Evolutionary conservation across 1,139 yeast genomes (phyloP), one percentile per base, ranked within the genome.

Genomic region (Suhomyces guaymorum): DNA sequence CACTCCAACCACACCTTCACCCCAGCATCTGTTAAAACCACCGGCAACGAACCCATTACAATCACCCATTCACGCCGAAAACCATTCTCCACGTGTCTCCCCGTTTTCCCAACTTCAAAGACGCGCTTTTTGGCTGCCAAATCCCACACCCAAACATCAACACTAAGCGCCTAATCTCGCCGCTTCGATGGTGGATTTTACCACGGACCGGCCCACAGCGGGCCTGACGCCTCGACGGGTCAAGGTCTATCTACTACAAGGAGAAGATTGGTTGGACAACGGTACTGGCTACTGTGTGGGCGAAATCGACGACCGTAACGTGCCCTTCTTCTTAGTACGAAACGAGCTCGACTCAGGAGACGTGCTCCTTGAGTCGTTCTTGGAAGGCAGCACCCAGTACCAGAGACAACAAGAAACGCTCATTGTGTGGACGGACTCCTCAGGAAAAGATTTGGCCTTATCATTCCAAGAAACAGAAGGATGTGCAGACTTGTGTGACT

Each of bases 211-310:
- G 28, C 24, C 33, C 12, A 22, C 25, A 46, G 38, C 37, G 13
- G 41, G 41, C 22, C 38, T 21, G 33, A 38, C 59, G 2, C 85
- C 88, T 5, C 74, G 90, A 55, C 67, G 97, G 45, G 98, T 90
- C 34, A 92, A 90, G 57, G 94, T 92, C 14, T 92, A 92, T 55
- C 72, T 86, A 21, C 66, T 92, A 35, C 81, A 80, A 35, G 83
- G 84, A 24, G 90, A 84, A 39, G 85, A 78, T 50, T 92, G 98
- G 98, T 69, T 81, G 28, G 97, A 90, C 56, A 79, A 85, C 36
- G 98, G 97, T 11, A 89, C 97, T 0, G 98, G 98, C 1, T 84
- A 77, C 56, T 89, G 96, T 52, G 73, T 75, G 27, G 97, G 97
- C 4, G 81, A 79, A 45, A 55, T 80, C 12, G 72, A 70, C 24